Evolutionary conservation across 2,329 filamentous ascomycete species (phyloP), one percentile per base, ranked within the genome.

Genomic region (Macrophomina pseudophaseolina): DNA sequence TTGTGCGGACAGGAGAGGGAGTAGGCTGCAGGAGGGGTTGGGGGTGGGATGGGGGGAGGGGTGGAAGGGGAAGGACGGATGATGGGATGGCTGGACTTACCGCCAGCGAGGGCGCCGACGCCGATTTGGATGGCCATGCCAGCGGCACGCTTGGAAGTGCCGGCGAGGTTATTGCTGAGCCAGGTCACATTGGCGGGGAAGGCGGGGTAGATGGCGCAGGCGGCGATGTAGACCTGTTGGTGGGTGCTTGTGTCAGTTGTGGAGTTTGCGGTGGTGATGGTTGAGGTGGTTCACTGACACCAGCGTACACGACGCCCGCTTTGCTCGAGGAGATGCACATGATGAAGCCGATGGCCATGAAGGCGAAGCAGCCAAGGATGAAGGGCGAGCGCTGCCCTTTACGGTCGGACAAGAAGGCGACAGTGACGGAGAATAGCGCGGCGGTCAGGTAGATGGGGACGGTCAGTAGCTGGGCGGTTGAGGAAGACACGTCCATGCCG

Each of bases 311-410:
- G 63, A 83, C 81, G 30, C 77, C 67, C 23, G 75, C 68, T 28
- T 82, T 77, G 11, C 79, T 70, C 4, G 71, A 77, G 1, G 77
- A 44, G 30, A 77, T 76, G 44, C 78, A 76, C n/a, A 80, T 80
- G 1, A 83, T 77, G 16, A 82, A 79, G n/a, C 80, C 78, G 5
- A 81, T 76, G 1, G 79, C 74, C 4, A 82, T 70, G 74, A 80
- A 79, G 40, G 76, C 70, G 3, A 78, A 66, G 1, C 48, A 52
- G 12, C 70, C 71, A 1, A 71, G 72, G 33, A 75, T 68, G 66
- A 74, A 74, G 1, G 73, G 73, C 67, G 72, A 70, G 9, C 72
- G 71, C 70, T 70, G 71, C 60, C 70, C 71, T 52, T 72, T 70
- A 9, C 72, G 70, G 65, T 75, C 73, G 7, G 73, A 71, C 7